Base-by-base conservation (phyloP, 1,139 yeast genomes). In the Diutina scorzettiae region DNA sequence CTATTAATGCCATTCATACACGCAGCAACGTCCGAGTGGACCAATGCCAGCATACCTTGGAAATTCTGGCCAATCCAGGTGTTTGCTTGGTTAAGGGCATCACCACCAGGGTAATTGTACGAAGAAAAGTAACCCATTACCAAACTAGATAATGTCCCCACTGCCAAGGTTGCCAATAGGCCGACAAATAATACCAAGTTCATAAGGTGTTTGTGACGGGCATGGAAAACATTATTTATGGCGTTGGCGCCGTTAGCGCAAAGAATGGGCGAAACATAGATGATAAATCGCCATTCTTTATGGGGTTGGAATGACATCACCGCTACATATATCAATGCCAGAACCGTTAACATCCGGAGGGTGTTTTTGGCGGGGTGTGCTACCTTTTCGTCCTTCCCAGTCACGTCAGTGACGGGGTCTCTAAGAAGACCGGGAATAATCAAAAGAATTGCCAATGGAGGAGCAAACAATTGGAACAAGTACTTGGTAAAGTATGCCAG, bases 211-310 rank as follows among this genome's bases (percentile, higher is more conserved):
- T 45, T 46, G 18, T 17, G 18, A 1, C 55, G 49, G 17, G 16
- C 14, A 3, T 1, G 12, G 49, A 66, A 55, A 33, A 75, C 50
- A 36, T 56, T 60, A 0, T 78, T 63, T 27, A 82, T 67, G 1
- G 83, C 85, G 42, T 72, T 66, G 4, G 94, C 81, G 3, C 85
- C 89, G 34, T 72, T 58, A 29, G 81, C 53, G 0, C 82, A 74
- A 45, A 85, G 58, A 0, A 82, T 64, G 2, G 97, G 96, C 9
- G 81, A 62, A 0, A 78, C 65, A 55, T 89, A 91, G 14, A 81
- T 63, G 42, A 91, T 76, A 51, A 89, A 91, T 51, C 97, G 72
- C 95, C 95, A 86, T 63, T 91, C 97, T 57, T 89, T 91, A 52
- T 89, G 97, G 1, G 94, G 91, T 56, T 83, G 94, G 44, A 81